These are phyloP conservation scores for Ogataea salicorniae DNA, from an alignment of 805 yeast genomes.

Conservation along the genomic window DNA sequence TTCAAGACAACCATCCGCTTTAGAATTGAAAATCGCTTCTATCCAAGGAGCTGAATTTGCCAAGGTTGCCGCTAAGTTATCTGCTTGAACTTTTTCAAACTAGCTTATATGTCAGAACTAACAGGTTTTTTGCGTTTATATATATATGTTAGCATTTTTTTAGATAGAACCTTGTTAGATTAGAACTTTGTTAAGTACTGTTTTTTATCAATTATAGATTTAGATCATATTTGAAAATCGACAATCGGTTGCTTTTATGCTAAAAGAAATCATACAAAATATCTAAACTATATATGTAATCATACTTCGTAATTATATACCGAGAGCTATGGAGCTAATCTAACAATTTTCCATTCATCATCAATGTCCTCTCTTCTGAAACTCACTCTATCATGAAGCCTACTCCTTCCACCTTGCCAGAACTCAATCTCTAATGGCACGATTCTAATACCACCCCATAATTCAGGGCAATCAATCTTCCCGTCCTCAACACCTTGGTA, in stretches of 20 bases:
- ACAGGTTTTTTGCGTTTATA: too few species aligned
- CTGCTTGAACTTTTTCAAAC: background rate
- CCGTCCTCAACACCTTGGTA: conserved; percentile 51
- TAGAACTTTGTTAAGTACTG: background rate
- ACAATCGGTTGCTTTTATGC: too few species aligned
- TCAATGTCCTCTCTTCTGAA: conserved; percentile 51
- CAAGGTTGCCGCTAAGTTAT: conserved; percentile 34
- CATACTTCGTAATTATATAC: too few species aligned
- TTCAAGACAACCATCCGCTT: conserved; percentile 58
- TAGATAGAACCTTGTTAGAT: too few species aligned
- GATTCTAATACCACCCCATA: conserved; percentile 92
- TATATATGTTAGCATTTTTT: too few species aligned
- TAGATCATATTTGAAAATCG: too few species aligned
- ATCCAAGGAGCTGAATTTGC: conserved; percentile 68
- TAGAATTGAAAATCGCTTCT: conserved; percentile 59
- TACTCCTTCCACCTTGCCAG: conserved; percentile 92
- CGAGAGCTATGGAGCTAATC: conserved; percentile 58
- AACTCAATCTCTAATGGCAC: conserved; percentile 90
- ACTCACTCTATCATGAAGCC: conserved; percentile 85
- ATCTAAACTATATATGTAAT: too few species aligned
- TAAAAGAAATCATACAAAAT: too few species aligned
- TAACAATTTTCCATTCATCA: conserved; percentile 54
- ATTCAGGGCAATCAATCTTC: conserved; percentile 84
- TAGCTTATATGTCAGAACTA: background rate
- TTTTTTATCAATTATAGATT: too few species aligned